Conservation (phyloP, 2,329 filamentous ascomycete species). For the Claviceps pusilla region DNA sequence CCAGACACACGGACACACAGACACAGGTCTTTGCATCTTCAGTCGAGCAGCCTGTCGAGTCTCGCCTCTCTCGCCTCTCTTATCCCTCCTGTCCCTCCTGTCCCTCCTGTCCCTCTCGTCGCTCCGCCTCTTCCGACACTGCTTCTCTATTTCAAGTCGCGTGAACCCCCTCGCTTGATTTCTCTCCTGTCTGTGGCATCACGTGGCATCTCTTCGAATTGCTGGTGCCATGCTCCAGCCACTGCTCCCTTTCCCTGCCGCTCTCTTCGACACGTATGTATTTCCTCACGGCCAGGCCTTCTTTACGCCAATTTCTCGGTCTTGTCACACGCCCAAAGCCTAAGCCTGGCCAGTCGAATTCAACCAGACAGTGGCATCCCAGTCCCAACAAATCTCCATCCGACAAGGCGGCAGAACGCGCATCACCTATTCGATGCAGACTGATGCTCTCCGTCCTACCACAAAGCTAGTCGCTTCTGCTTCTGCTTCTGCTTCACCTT, state of each 20-base stretch:
- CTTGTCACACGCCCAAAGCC: constrained; percentile 2
- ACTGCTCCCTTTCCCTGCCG: background rate
- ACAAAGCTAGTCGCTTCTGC: background rate
- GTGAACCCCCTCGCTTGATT: background rate
- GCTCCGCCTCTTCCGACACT: background rate
- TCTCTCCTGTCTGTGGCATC: background rate
- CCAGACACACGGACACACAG: background rate
- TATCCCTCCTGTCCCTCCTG: background rate
- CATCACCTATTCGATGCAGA: constrained; percentile 7
- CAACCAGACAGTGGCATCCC: background rate
- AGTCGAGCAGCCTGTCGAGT: background rate
- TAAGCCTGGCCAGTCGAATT: background rate
- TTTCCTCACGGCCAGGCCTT: background rate
- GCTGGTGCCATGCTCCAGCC: background rate
- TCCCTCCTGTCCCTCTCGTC: background rate
- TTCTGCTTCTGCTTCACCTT: background rate
- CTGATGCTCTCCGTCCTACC: constrained; percentile 1
- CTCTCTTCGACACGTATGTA: background rate
- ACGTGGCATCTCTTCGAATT: background rate
- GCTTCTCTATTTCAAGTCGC: background rate
- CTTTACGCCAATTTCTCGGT: background rate
- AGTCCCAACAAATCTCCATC: constrained; percentile 1
- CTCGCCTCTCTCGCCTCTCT: background rate
- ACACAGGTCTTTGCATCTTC: background rate
- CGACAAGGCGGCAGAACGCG: constrained; percentile 2